These are phyloP conservation scores for Zymoseptoria passerinii DNA, from an alignment of 2,329 filamentous ascomycete species.

Conservation along the genomic window DNA sequence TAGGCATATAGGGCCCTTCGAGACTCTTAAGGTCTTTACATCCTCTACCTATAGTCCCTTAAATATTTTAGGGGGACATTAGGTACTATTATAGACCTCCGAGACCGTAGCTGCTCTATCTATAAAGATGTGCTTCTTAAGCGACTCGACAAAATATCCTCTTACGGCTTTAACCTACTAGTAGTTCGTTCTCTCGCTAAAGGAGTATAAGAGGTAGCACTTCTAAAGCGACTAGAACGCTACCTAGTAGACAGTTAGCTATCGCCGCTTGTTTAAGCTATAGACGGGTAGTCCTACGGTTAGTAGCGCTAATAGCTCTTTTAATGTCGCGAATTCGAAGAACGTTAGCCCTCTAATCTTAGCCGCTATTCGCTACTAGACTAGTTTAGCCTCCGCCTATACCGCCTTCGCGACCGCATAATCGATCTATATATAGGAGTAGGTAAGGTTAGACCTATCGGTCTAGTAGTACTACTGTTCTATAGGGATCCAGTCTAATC, in stretches of 20 bases:
- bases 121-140: neutral
- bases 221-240: neutral
- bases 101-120: neutral
- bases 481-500: neutral
- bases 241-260: neutral
- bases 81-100: neutral
- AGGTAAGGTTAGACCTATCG: neutral
- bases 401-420: neutral
- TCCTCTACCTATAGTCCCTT: neutral
- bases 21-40: neutral
- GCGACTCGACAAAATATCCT: neutral
- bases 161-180: neutral
- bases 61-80: no score
- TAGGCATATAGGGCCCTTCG: neutral
- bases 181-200: neutral
- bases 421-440: neutral
- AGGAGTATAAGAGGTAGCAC: neutral
- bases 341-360: no score
- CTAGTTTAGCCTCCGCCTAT: neutral
- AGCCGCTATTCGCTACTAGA: neutral
- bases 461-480: neutral
- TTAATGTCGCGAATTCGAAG: neutral
- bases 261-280: neutral
- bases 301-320: neutral
- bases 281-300: neutral